Evolutionary conservation across 495 filamentous ascomycete species (phyloP).

Genomic region (Podospora pseudoanserina): DNA sequence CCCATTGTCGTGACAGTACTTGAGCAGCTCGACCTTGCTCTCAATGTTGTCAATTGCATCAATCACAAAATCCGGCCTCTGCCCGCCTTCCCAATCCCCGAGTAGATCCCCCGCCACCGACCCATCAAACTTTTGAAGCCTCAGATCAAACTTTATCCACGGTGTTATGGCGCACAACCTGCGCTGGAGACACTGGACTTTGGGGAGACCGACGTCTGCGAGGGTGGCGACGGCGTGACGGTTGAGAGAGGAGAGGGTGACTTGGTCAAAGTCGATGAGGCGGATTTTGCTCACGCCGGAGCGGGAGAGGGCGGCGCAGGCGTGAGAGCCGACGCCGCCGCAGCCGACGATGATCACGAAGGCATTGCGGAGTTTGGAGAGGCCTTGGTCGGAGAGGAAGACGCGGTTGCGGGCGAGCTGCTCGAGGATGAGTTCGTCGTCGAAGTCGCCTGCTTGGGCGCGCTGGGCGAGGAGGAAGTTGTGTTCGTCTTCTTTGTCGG

Average conservation of each 20-base stretch:
- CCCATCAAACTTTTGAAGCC: slow-evolving; percentile 77
- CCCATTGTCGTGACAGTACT: slow-evolving; percentile 74
- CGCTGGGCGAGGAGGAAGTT: slow-evolving; percentile 71
- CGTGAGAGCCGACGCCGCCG: slow-evolving; percentile 93
- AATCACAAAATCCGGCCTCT: slow-evolving; percentile 77
- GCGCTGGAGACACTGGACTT: slow-evolving; percentile 77
- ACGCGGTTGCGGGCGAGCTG: slow-evolving; percentile 93
- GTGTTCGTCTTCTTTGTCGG: slow-evolving; percentile 70
- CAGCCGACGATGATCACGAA: slow-evolving; percentile 90
- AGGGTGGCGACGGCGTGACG: slow-evolving; percentile 91
- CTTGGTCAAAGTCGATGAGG: slow-evolving; percentile 97
- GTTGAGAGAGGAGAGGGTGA: slow-evolving; percentile 88
- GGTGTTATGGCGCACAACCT: slow-evolving; percentile 80
- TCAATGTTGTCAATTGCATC: slow-evolving; percentile 99
- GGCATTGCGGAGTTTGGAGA: slow-evolving; percentile 70
- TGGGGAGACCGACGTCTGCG: slow-evolving; percentile 90
- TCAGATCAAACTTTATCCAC: slow-evolving; percentile 86
- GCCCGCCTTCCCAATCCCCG: slow-evolving; percentile 58
- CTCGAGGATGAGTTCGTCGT: slow-evolving; percentile 92
- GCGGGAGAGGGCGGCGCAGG: slow-evolving; percentile 76
- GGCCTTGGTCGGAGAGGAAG: slow-evolving; percentile 80
- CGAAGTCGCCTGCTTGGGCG: slow-evolving; percentile 84
- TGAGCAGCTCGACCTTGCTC: slow-evolving; percentile 86
- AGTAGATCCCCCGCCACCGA: slow-evolving; percentile 51
- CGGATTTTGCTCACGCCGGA: slow-evolving; percentile 84